Conservation (phyloP, 1,284 basidiomycete genomes). For the Cryptococcus deneoformans region DNA sequence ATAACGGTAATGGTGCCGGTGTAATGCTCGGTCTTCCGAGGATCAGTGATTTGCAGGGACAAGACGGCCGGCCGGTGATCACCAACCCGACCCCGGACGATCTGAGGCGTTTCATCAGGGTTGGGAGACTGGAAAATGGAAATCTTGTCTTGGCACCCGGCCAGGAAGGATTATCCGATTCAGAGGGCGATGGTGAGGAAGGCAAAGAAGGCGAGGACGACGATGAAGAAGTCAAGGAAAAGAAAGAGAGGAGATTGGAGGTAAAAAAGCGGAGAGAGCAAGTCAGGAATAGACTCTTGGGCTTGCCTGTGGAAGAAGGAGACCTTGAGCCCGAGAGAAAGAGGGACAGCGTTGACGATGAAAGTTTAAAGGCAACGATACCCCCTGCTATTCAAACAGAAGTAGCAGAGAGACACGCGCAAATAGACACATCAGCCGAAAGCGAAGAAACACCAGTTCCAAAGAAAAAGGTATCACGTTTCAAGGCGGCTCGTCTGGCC, state of each 20-base stretch:
- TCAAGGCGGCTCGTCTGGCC: constrained; percentile 40
- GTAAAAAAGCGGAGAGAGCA: constrained; percentile 1
- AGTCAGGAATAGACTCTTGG: too few relatives aligned
- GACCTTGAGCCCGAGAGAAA: too few relatives aligned
- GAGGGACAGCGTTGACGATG: too few relatives aligned
- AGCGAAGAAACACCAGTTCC: not conserved
- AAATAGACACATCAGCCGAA: too few relatives aligned
- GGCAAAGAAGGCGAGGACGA: constrained; percentile 4
- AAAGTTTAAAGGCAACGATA: too few relatives aligned
- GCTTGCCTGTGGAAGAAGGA: constrained; percentile 4
- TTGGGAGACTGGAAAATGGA: constrained; percentile 45
- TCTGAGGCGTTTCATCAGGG: constrained; percentile 38
- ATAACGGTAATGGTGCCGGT: not conserved
- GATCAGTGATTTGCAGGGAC: constrained; percentile 16
- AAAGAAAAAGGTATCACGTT: constrained; percentile 41
- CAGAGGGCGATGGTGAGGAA: constrained; percentile 12
- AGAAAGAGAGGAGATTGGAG: constrained; percentile 9
- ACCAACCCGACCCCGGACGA: constrained; percentile 43
- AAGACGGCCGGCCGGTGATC: constrained; percentile 25
- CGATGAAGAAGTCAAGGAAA: constrained; percentile 7
- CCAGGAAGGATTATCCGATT: constrained; percentile 28
- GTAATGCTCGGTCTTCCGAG: constrained; percentile 41
- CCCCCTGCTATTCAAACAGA: not conserved
- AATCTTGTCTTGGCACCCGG: constrained; percentile 46
- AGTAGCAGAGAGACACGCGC: constrained; percentile 2